These are phyloP conservation scores for Penicillium nucicola DNA, from an alignment of 495 filamentous ascomycete species.

Conservation along the genomic window DNA sequence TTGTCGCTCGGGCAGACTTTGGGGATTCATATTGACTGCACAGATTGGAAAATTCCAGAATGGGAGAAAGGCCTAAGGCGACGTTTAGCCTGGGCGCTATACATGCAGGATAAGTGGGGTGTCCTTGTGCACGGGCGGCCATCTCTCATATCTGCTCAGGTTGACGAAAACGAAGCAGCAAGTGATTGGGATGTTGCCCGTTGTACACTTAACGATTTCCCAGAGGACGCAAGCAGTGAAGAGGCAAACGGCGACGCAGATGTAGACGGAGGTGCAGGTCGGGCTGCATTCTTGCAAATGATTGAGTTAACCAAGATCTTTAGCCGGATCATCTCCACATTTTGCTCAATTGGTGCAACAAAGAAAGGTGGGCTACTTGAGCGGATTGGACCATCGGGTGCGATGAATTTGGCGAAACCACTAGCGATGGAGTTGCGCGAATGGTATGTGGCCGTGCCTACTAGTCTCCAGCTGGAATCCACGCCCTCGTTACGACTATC, in stretches of 20 bases:
- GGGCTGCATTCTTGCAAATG: slow-evolving; percentile 65
- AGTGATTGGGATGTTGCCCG: slow-evolving; percentile 34
- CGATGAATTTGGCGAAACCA: slow-evolving; percentile 73
- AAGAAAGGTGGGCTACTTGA: slow-evolving; percentile 14
- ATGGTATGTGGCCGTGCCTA: slow-evolving; percentile 67
- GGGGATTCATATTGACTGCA: slow-evolving; percentile 78
- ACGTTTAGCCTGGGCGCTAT: slow-evolving; percentile 79
- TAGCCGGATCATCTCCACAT: slow-evolving; percentile 73
- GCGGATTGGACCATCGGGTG: slow-evolving; percentile 30
- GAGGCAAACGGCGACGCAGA: slow-evolving; percentile 49
- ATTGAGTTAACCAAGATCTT: slow-evolving; percentile 72
- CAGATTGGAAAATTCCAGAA: slow-evolving; percentile 71
- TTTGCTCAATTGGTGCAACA: slow-evolving; percentile 67
- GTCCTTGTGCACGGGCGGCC: slow-evolving; percentile 82
- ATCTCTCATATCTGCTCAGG: slow-evolving; percentile 68
- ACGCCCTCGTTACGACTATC: slow-evolving; percentile 43
- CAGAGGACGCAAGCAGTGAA: slow-evolving; percentile 56
- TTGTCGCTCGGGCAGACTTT: slow-evolving; percentile 78
- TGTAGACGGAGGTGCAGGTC: slow-evolving; percentile 64
- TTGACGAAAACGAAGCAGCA: slow-evolving; percentile 43
- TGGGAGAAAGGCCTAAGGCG: slow-evolving; percentile 81
- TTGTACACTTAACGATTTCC: slow-evolving; percentile 50
- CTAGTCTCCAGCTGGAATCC: slow-evolving; percentile 63
- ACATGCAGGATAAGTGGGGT: slow-evolving; percentile 88
- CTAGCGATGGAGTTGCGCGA: slow-evolving; percentile 80